phyloP scores from a whole-genome alignment of 208 protist species.

The Acanthamoeba quina region DNA sequence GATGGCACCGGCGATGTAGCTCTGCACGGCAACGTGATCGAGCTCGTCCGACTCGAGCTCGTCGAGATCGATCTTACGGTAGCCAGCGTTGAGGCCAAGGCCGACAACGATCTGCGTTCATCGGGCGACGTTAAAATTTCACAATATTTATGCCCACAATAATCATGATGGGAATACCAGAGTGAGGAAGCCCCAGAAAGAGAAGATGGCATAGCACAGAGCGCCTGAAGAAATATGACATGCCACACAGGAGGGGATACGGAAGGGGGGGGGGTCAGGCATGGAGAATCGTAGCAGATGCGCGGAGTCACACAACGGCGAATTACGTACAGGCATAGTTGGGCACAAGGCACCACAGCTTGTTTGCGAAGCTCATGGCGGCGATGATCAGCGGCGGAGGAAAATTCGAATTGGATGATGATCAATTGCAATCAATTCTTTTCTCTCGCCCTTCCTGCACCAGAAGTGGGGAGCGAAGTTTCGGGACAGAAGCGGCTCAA shows the following conservation, averaged over 20 bases:
- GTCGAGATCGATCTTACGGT: constrained; percentile 41
- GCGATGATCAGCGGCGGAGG: background rate
- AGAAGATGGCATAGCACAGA: constrained; percentile 69
- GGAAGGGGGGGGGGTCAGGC: background rate
- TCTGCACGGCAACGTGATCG: constrained; percentile 40
- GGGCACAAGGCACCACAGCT: constrained; percentile 46
- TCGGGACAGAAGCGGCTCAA: background rate
- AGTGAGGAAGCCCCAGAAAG: constrained; percentile 55
- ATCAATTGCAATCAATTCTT: background rate
- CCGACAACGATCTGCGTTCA: background rate
- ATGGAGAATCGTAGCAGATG: background rate
- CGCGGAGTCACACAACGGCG: background rate
- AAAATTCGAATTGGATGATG: background rate
- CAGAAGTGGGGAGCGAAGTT: constrained; percentile 24
- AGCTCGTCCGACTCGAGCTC: constrained; percentile 12
- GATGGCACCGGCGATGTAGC: constrained; percentile 51
- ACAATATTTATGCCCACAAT: background rate
- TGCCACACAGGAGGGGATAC: too few relatives aligned
- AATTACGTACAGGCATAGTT: constrained; percentile 46
- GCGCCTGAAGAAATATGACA: background rate
- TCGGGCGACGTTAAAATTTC: background rate
- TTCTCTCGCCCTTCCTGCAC: background rate
- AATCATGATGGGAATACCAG: constrained; percentile 6
- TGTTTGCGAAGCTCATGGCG: background rate
- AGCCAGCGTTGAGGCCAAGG: background rate